Evolutionary conservation across 768 basidiomycete species (phyloP).

Genomic region (Paxillus ammoniavirescens): DNA sequence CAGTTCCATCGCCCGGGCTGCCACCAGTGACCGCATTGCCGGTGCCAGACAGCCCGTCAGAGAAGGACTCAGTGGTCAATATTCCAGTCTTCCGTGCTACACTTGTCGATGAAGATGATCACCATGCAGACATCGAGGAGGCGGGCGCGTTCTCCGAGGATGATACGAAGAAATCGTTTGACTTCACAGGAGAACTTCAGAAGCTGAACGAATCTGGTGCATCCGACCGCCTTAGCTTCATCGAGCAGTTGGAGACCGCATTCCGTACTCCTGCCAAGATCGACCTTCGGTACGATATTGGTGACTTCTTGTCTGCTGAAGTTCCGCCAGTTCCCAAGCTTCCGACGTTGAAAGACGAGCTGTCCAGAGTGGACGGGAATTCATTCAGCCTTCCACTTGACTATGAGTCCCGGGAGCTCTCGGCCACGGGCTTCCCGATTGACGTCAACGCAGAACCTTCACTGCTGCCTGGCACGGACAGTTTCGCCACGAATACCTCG

Average conservation of each 20-base stretch:
- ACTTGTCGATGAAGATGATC: constrained; percentile 44
- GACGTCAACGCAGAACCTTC: constrained; percentile 36
- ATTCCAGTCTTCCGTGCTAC: constrained; percentile 43
- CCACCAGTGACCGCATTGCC: constrained; percentile 45
- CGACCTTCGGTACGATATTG: constrained; percentile 51
- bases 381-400: constrained; percentile 19
- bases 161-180: constrained; percentile 78
- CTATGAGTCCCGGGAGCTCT: constrained; percentile 16
- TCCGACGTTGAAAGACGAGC: constrained; percentile 34
- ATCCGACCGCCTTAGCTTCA: constrained; percentile 70
- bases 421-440: constrained; percentile 14
- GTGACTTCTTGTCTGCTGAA: constrained; percentile 35
- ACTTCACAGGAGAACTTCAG: constrained; percentile 78
- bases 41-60: constrained; percentile 6
- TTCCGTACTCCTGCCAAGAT: constrained; percentile 76
- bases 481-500: constrained; percentile 25
- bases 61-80: constrained; percentile 17
- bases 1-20: constrained; percentile 37
- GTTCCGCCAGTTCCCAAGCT: constrained; percentile 54
- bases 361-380: constrained; percentile 21
- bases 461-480: constrained; percentile 38
- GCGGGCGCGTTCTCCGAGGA: constrained; percentile 48
- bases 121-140: constrained; percentile 41
- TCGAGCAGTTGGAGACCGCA: constrained; percentile 78
- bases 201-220: constrained; percentile 68